These are phyloP conservation scores for Lepiota brunneoincarnata DNA, from an alignment of 768 basidiomycete species.

Conservation along the genomic window DNA sequence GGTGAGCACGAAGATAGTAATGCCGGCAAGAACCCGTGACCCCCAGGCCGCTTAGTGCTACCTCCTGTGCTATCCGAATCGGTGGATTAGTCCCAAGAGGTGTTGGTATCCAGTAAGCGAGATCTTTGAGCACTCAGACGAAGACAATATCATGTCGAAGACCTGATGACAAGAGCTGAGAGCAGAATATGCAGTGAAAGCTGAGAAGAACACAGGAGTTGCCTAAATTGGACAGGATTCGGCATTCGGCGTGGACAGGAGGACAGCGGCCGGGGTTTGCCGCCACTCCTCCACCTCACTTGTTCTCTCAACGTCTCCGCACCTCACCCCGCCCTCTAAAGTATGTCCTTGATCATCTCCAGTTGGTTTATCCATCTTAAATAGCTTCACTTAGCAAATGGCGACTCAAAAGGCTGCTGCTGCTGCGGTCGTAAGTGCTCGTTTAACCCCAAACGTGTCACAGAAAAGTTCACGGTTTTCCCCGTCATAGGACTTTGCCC, in stretches of 20 bases:
- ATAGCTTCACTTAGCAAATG: constrained; percentile 18
- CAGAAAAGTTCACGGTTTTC: constrained; percentile 20
- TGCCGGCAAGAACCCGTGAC: no score
- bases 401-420: constrained; percentile 76
- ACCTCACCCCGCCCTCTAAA: constrained; percentile 20
- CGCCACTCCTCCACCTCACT: constrained; percentile 22
- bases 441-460: constrained; percentile 15
- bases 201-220: no score
- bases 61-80: no score
- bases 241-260: constrained; percentile 36
- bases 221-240: constrained; percentile 4
- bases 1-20: neutral
- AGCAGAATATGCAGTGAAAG: neutral
- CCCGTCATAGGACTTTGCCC: constrained; percentile 68
- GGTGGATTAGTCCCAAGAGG: no score
- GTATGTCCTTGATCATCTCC: constrained; percentile 18
- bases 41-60: neutral
- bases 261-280: constrained; percentile 34
- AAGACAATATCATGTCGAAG: neutral
- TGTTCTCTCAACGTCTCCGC: constrained; percentile 2
- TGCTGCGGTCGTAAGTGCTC: constrained; percentile 56
- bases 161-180: no score
- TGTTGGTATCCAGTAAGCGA: no score
- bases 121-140: no score
- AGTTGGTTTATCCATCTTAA: constrained; percentile 10